Percentiles rank a stretch among this genome's conserved stretches.
phyloP scores from a whole-genome alignment of 1,139 yeast genomes.

The Suhomyces atakaporum region DNA sequence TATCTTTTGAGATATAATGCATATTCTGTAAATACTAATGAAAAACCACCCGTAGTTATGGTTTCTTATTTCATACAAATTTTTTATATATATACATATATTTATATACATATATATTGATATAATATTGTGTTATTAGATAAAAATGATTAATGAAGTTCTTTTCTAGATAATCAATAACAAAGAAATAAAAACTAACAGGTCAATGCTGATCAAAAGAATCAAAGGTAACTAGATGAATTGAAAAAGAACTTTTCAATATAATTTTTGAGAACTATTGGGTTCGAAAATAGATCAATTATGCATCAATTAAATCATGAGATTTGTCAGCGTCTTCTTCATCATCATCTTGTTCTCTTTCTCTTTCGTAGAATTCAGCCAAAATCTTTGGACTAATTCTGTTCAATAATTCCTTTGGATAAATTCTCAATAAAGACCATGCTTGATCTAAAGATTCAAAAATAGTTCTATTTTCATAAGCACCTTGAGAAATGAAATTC shows the following conservation, averaged over 20 bases:
- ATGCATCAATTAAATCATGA: slow-evolving; percentile 53
- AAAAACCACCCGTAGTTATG: slow-evolving; percentile 1
- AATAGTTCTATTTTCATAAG: slow-evolving; percentile 91
- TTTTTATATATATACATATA: too few species aligned
- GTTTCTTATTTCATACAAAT: too few species aligned
- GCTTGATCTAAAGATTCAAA: slow-evolving; percentile 97
- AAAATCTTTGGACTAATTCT: slow-evolving; percentile 97
- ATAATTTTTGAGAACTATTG: not conserved
- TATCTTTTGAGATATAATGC: slow-evolving; percentile 1
- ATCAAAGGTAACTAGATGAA: slow-evolving; percentile 12
- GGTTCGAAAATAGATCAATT: slow-evolving; percentile 13
- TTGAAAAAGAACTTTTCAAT: slow-evolving; percentile 13
- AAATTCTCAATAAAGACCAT: slow-evolving; percentile 95
- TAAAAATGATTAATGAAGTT: slow-evolving; percentile 13
- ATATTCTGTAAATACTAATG: slow-evolving; percentile 4
- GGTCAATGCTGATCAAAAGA: slow-evolving; percentile 11
- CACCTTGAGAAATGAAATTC: slow-evolving; percentile 93
- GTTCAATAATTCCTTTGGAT: slow-evolving; percentile 97
- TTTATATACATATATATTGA: too few species aligned
- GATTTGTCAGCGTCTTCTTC: slow-evolving; percentile 45
- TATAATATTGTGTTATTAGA: slow-evolving; percentile 1
- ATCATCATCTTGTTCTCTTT: slow-evolving; percentile 59
- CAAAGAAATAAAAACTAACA: slow-evolving; percentile 12
- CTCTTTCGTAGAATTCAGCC: slow-evolving; percentile 92
- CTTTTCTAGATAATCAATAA: slow-evolving; percentile 15